A percentile compares a stretch with the other conserved stretches of the same genome.
Conservation (phyloP, 2,329 filamentous ascomycete species). For the Nemania serpens region DNA sequence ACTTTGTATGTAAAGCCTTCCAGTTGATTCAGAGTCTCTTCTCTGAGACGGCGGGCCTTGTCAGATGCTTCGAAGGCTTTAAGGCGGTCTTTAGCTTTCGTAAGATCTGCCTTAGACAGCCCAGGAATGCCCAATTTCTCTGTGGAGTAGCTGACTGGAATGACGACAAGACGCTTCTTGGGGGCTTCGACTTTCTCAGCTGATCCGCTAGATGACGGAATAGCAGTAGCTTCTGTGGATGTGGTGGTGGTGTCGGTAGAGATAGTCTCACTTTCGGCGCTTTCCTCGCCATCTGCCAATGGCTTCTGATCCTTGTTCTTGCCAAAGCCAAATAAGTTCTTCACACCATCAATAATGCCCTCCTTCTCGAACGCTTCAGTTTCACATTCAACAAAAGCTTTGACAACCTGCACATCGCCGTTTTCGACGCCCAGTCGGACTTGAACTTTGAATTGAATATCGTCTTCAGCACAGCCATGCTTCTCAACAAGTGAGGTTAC, state of each 20-base stretch:
- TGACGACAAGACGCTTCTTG: conserved; percentile 62
- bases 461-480: conserved; percentile 74
- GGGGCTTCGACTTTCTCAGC: conserved; percentile 58
- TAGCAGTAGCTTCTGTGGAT: conserved; percentile 44
- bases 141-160: conserved; percentile 56
- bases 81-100: conserved; percentile 69
- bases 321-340: conserved; percentile 94
- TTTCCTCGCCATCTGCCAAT: conserved; percentile 65
- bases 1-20: conserved; percentile 91
- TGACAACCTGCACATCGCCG: conserved; percentile 78
- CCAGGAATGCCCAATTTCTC: conserved; percentile 56
- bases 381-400: conserved; percentile 84
- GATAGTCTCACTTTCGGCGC: conserved; percentile 52
- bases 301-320: conserved; percentile 85
- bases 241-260: conserved; percentile 51
- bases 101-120: conserved; percentile 54
- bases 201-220: conserved; percentile 53
- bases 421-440: conserved; percentile 73
- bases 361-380: conserved; percentile 74
- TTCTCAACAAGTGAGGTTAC: conserved; percentile 78
- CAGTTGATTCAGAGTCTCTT: conserved; percentile 90
- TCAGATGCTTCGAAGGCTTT: conserved; percentile 87
- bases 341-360: conserved; percentile 86
- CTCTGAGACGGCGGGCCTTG: conserved; percentile 72
- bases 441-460: conserved; percentile 79